Evolutionary conservation across 441 rosid species (phyloP).

Genomic region (Jatropha podagrica): DNA sequence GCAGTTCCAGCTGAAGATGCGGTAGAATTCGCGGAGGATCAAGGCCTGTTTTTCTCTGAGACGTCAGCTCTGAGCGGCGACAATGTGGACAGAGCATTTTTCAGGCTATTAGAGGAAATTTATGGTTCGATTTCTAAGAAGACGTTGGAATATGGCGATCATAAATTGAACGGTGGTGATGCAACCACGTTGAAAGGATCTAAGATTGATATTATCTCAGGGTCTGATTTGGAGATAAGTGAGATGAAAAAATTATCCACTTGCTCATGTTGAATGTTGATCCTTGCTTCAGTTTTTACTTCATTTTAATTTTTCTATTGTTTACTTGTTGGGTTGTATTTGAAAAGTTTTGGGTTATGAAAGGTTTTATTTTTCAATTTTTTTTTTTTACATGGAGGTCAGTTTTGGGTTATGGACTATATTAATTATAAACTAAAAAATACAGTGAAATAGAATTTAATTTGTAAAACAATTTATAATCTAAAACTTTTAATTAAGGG

Average conservation of each 20-base stretch:
- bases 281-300: no score
- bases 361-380: no score
- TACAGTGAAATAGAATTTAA: no score
- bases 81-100: slow-evolving; percentile 78
- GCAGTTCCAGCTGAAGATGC: slow-evolving; percentile 80
- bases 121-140: slow-evolving; percentile 50
- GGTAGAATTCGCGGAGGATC: slow-evolving; percentile 78
- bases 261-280: slow-evolving; percentile 52
- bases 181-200: slow-evolving; percentile 47
- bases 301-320: neutral
- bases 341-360: neutral
- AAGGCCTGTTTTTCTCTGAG: slow-evolving; percentile 86
- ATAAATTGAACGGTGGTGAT: slow-evolving; percentile 29
- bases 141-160: slow-evolving; percentile 34
- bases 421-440: no score
- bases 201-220: slow-evolving; percentile 57
- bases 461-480: no score
- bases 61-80: slow-evolving; percentile 82
- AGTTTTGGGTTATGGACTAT: no score
- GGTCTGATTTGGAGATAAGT: slow-evolving; percentile 57
- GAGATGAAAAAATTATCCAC: slow-evolving; percentile 53
- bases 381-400: no score
- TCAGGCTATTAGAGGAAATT: slow-evolving; percentile 70
- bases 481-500: no score
- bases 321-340: neutral